Base-by-base conservation (phyloP, 192 early-diverging fungal genomes). In the Pilaira anomala region DNA sequence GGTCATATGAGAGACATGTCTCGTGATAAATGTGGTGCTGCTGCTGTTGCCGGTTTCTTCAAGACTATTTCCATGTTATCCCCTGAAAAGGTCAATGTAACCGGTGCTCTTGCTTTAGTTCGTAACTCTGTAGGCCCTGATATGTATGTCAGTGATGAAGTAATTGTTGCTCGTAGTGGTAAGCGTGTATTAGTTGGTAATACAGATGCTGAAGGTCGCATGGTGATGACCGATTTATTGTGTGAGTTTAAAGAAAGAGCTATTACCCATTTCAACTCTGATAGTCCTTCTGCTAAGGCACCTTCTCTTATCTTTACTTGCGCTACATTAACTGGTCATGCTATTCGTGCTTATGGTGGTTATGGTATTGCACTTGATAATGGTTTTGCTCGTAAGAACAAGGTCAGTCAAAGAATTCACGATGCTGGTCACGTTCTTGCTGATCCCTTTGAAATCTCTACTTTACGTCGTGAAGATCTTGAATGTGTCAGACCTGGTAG, bases 191-290 rank as follows among this genome's bases (percentile, higher is more conserved):
- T 91, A 52, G 85, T 92, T 62, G 86, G 84, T 58, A 91, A 94
- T 76, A 95, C 93, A 1, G 93, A 95, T 70, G 93, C 92, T 40
- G 93, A 95, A 74, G 93, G 93, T 30, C 86, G 93, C 18, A 87
- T 93, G 80, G 89, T 93, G 57, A 91, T 94, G 88, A 86, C 88
- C 1, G 90, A 92, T 70, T 79, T 87, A 12, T 75, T 91, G 7
- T 79, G 79, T 62, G 82, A 89, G 64, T 89, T 87, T 78, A 86
- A 86, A 63, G 89, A 92, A 76, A 71, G 71, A 53, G 82, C 83
- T n/a, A 24, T 89, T 51, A 85, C 83, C 3, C 80, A 85, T n/a
- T 75, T 81, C 21, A 70, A 75, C 36, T 65, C 76, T 9, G 46
- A 76, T 42, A 65, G 63, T 11, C 75, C 78, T 22, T 68, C 69